These are phyloP conservation scores for Sporothrix dimorphospora DNA, from an alignment of 2,329 filamentous ascomycete genomes.

Conservation along the genomic window DNA sequence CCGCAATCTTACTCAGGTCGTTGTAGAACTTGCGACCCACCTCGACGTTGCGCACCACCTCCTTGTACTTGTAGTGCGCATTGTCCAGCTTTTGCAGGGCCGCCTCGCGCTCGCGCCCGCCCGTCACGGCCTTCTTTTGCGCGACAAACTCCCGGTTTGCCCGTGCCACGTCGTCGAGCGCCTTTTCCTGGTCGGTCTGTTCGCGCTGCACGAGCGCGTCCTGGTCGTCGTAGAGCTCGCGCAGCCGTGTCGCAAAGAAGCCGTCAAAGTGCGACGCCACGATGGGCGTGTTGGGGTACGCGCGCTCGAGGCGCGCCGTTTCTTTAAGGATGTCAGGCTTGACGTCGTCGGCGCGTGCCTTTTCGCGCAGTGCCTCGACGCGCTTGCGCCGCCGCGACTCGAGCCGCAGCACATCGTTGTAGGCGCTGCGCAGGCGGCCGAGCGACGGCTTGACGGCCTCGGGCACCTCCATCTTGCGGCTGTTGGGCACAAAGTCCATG, in stretches of 20 bases:
- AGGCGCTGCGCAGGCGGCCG: slow-evolving; percentile 72
- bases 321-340: slow-evolving; percentile 81
- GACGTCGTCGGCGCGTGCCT: slow-evolving; percentile 85
- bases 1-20: slow-evolving; percentile 85
- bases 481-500: slow-evolving; percentile 87
- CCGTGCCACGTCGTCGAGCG: slow-evolving; percentile 69
- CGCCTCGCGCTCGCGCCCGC: slow-evolving; percentile 71
- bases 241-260: slow-evolving; percentile 82
- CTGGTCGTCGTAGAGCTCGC: slow-evolving; percentile 72
- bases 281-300: slow-evolving; percentile 81
- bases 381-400: slow-evolving; percentile 80
- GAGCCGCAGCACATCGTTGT: slow-evolving; percentile 83
- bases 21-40: slow-evolving; percentile 96
- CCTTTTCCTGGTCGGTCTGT: slow-evolving; percentile 72
- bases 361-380: slow-evolving; percentile 76
- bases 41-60: slow-evolving; percentile 89
- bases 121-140: slow-evolving; percentile 59
- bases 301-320: slow-evolving; percentile 80
- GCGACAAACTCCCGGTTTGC: slow-evolving; percentile 78
- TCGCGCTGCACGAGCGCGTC: slow-evolving; percentile 69
- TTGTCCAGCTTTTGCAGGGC: slow-evolving; percentile 87
- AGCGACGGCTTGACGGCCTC: slow-evolving; percentile 80
- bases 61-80: slow-evolving; percentile 94
- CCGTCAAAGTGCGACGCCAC: slow-evolving; percentile 89
- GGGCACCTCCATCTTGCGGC: slow-evolving; percentile 75